Base-by-base conservation (phyloP, 2,329 filamentous ascomycete species). In the Hypoxylon rubiginosum region DNA sequence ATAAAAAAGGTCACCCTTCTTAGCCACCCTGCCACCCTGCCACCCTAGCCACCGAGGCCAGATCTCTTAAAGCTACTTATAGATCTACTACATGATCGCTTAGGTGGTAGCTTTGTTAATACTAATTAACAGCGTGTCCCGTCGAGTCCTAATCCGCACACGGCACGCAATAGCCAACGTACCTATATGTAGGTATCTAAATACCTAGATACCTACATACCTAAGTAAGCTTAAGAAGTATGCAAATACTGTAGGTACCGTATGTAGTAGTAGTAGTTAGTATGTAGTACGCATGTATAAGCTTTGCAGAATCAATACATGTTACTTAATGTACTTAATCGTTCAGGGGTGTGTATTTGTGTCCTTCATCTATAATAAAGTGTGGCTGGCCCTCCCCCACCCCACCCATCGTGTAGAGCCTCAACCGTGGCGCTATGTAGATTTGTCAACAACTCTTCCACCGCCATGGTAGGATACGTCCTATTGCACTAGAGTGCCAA, bases 341-440 rank as follows among this genome's bases (percentile, higher is more conserved):
- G 46, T 34, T 43, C 24, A 26, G 19, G 43, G 21, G 17, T 13
- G 3, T 17, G 9, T 13, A 48, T 26, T 13, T 46, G 21, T 46
- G 15, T 19, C 39, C 30, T 60, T 58, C 54, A 56, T 62, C 41
- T 62, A 67, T 43, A 56, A 56, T 64, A 53, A 19, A 62, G 53
- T 64, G 53, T 49, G 45, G 61, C 54, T 58, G 13, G 17, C 9
- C 8, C 2, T 36, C n/a, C n/a, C n/a, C n/a, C n/a, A n/a, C n/a
- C n/a, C n/a, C n/a, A n/a, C n/a, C n/a, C n/a, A 15, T 54, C 28
- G 2, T 10, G 13, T 24, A 64, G 60, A 64, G 52, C 52, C 56
- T 64, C 60, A 67, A 58, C 36, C 55, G 59, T 55, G 52, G 48
- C 56, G 34, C 19, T 34, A 39, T n/a, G n/a, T n/a, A n/a, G 15